A percentile compares a stretch with the other conserved stretches of the same genome.
Conservation (phyloP, 2,329 filamentous ascomycete genomes). For the Sclerotinia borealis region DNA sequence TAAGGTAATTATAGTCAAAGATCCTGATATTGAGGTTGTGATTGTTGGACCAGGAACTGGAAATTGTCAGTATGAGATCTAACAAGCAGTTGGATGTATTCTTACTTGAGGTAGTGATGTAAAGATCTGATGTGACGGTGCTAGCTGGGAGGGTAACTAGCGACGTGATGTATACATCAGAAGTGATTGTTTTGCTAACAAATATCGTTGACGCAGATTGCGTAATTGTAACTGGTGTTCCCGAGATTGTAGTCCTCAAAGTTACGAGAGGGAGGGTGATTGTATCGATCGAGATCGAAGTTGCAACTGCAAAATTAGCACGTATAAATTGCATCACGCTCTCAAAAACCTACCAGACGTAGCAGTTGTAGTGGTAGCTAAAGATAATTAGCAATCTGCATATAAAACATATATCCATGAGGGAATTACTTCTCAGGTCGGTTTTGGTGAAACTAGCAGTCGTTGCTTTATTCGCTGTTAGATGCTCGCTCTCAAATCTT, state of each 20-base stretch:
- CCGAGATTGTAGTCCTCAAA: background rate
- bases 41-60: background rate
- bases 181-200: slow-evolving; percentile 2
- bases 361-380: background rate
- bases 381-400: background rate
- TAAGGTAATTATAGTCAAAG: slow-evolving; percentile 13
- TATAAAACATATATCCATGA: background rate
- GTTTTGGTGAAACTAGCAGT: too few relatives aligned
- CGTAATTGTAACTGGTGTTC: background rate
- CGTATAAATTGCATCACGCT: background rate
- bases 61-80: background rate
- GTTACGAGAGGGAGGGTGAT: background rate
- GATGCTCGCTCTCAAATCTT: too few relatives aligned
- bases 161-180: background rate
- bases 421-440: too few relatives aligned
- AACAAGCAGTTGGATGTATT: too few relatives aligned
- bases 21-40: slow-evolving; percentile 14
- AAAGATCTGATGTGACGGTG: background rate
- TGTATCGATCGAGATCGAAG: background rate
- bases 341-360: slow-evolving; percentile 10
- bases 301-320: slow-evolving; percentile 8
- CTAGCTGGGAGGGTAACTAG: background rate
- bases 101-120: slow-evolving; percentile 1
- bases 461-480: too few relatives aligned
- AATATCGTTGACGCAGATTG: background rate